Conservation (phyloP, 331 rosid species). For the Pyrus hybrid region DNA sequence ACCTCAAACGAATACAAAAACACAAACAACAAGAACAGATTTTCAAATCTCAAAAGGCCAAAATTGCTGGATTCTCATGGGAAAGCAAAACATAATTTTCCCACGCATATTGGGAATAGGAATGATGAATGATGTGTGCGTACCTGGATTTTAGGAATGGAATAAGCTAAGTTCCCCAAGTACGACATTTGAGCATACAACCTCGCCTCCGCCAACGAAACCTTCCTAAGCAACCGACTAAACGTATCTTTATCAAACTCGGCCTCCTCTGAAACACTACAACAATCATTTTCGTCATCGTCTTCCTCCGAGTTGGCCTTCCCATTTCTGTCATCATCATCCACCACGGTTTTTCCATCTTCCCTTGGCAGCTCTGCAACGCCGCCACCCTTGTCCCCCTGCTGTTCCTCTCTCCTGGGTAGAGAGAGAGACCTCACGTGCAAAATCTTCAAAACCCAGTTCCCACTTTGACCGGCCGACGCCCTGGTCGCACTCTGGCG, state of each 20-base stretch:
- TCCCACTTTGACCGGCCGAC: conserved; percentile 26
- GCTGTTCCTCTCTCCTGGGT: conserved; percentile 43
- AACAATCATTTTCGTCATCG: conserved; percentile 16
- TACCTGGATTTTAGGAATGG: conserved; percentile 69
- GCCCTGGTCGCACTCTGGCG: not conserved
- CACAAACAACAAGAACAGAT: not conserved
- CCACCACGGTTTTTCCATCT: conserved; percentile 1
- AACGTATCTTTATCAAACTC: conserved; percentile 61
- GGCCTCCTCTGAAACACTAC: conserved; percentile 26
- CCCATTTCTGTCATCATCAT: not conserved
- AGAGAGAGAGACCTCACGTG: conserved; percentile 49
- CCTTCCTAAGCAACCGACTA: conserved; percentile 69
- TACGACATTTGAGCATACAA: conserved; percentile 83
- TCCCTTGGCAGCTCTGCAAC: conserved; percentile 5
- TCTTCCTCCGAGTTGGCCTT: conserved; percentile 7
- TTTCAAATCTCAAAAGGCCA: too few species aligned
- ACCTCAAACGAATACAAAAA: too few species aligned
- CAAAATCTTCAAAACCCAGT: conserved; percentile 80
- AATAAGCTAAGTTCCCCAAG: conserved; percentile 72
- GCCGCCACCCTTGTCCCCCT: not conserved
- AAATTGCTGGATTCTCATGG: not conserved
- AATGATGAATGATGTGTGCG: not conserved
- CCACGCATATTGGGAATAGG: not conserved
- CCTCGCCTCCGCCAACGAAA: conserved; percentile 66
- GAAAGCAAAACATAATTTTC: too few species aligned